Evolutionary conservation across 2,329 filamentous ascomycete genomes (phyloP).

Genomic region (Plenodomus tracheiphilus): DNA sequence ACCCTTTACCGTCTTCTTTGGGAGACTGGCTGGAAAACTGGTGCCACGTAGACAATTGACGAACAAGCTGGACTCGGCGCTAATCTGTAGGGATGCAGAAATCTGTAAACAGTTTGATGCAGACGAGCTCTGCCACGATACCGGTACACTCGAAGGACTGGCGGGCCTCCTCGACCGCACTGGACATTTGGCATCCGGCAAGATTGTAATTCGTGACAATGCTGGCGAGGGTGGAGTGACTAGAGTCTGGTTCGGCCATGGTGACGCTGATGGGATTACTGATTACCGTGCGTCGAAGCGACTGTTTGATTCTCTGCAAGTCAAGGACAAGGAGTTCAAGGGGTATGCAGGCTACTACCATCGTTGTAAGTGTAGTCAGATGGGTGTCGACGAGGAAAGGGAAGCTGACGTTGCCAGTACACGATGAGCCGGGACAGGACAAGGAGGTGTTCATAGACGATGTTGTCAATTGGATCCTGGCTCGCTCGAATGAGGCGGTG

Average conservation of each 20-base stretch:
- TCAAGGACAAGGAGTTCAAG: constrained; percentile 72
- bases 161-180: constrained; percentile 77
- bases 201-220: constrained; percentile 49
- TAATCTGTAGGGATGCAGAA: constrained; percentile 68
- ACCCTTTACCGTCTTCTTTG: constrained; percentile 64
- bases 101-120: constrained; percentile 63
- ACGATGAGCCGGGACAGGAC: constrained; percentile 42
- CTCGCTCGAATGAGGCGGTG: constrained; percentile 36
- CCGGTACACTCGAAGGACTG: constrained; percentile 81
- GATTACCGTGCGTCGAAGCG: constrained; percentile 66
- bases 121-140: constrained; percentile 78
- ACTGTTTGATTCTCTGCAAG: constrained; percentile 61
- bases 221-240: constrained; percentile 59
- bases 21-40: constrained; percentile 68
- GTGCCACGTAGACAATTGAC: constrained; percentile 69
- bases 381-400: not conserved
- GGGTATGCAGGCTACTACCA: constrained; percentile 79
- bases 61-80: constrained; percentile 65
- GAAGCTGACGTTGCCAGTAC: constrained; percentile 36
- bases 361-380: constrained; percentile 54
- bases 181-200: constrained; percentile 60
- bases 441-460: constrained; percentile 41
- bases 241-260: constrained; percentile 74
- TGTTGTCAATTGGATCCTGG: constrained; percentile 41
- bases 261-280: constrained; percentile 72